Conservation (phyloP, 2,329 filamentous ascomycete genomes). For the Colletotrichum godetiae region DNA sequence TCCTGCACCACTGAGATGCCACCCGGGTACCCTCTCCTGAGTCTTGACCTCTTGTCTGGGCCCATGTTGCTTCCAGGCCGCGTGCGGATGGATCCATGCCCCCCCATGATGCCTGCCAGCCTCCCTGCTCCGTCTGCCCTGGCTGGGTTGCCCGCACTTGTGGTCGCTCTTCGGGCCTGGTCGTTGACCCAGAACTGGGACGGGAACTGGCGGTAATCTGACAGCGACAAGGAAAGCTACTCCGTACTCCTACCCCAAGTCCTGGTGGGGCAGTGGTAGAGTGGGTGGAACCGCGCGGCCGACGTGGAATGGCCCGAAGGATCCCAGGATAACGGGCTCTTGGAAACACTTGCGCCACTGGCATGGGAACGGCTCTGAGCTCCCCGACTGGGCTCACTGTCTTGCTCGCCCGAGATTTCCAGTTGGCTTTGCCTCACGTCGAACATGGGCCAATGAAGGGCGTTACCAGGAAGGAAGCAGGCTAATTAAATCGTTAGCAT, state of each 20-base stretch:
- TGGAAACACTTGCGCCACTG: background rate
- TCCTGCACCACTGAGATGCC: constrained; percentile 2
- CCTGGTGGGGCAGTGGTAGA: constrained; percentile 25
- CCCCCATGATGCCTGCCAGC: constrained; percentile 16
- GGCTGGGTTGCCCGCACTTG: constrained; percentile 1
- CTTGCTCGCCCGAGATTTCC: constrained; percentile 1
- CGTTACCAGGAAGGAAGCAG: constrained; percentile 17
- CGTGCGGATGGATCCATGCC: constrained; percentile 32
- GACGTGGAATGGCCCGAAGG: constrained; percentile 11
- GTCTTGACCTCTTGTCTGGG: constrained; percentile 23
- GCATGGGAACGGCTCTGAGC: background rate
- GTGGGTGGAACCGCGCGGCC: constrained; percentile 25
- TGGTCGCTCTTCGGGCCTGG: constrained; percentile 4
- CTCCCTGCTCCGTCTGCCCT: background rate
- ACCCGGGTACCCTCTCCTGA: constrained; percentile 34
- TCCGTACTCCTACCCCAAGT: constrained; percentile 12
- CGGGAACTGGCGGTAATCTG: constrained; percentile 33
- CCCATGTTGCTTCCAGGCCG: constrained; percentile 29
- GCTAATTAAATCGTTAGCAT: constrained; percentile 9
- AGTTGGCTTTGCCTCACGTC: background rate
- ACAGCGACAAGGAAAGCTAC: constrained; percentile 30
- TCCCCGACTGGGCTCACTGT: constrained; percentile 4
- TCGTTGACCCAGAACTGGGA: constrained; percentile 18
- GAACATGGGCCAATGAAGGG: constrained; percentile 2
- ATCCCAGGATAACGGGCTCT: background rate